phyloP scores from a whole-genome alignment of 768 basidiomycete genomes.

The Serendipita vermifera region DNA sequence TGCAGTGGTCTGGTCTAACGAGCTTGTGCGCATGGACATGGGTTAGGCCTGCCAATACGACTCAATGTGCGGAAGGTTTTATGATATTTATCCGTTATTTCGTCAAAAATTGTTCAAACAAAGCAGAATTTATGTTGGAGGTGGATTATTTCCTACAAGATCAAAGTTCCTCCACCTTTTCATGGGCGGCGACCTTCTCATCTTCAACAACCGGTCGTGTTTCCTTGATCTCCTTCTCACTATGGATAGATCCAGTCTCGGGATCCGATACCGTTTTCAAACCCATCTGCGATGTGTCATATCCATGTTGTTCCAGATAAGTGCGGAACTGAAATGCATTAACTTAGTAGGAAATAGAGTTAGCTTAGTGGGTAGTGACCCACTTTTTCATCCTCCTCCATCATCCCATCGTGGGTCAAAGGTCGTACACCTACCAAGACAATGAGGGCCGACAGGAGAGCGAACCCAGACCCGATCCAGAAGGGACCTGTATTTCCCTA shows the following conservation, averaged over 20 bases:
- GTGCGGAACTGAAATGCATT: slow-evolving; percentile 48
- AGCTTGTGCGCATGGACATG: too few species aligned
- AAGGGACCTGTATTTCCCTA: slow-evolving; percentile 72
- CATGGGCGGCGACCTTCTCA: background rate
- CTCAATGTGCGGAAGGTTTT: too few species aligned
- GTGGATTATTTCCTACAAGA: too few species aligned
- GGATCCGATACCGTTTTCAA: slow-evolving; percentile 17
- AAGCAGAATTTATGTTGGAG: too few species aligned
- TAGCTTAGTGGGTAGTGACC: slow-evolving; percentile 16
- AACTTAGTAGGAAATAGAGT: background rate
- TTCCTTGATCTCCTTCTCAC: slow-evolving; percentile 1
- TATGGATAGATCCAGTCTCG: slow-evolving; percentile 5
- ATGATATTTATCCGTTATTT: too few species aligned
- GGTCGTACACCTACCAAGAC: slow-evolving; percentile 64
- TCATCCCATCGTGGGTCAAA: slow-evolving; percentile 66
- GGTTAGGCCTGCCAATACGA: too few species aligned
- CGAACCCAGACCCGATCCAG: slow-evolving; percentile 79
- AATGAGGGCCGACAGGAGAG: slow-evolving; percentile 61
- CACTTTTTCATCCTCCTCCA: slow-evolving; percentile 54
- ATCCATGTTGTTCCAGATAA: slow-evolving; percentile 69
- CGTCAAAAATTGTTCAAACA: too few species aligned
- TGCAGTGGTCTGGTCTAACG: too few species aligned
- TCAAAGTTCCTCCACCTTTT: too few species aligned
- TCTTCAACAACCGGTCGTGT: background rate
- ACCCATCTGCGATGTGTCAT: slow-evolving; percentile 66